Evolutionary conservation across 768 basidiomycete species (phyloP).

Genomic region (Fibroporia radiculosa): DNA sequence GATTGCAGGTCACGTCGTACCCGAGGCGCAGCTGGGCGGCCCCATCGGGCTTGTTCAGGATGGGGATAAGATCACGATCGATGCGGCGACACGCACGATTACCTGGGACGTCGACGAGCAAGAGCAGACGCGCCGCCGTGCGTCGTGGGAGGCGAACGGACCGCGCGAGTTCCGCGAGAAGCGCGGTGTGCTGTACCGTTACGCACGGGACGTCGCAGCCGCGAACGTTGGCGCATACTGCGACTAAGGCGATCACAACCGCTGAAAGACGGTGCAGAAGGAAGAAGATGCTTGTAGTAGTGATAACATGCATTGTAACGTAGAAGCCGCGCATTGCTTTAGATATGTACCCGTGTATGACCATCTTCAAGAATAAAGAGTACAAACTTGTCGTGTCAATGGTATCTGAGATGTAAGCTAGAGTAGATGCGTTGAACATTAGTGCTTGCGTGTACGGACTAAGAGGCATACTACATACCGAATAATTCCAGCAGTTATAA

Average conservation of each 20-base stretch:
- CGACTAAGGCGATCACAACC: conserved; percentile 38
- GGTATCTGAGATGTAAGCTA: no score
- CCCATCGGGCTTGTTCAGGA: conserved; percentile 84
- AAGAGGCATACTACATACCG: no score
- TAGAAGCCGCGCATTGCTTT: neutral
- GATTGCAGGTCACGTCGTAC: conserved; percentile 48
- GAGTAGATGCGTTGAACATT: no score
- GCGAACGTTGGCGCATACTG: conserved; percentile 79
- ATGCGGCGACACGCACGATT: conserved; percentile 56
- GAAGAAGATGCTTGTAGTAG: neutral
- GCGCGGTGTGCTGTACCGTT: conserved; percentile 70
- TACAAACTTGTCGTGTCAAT: no score
- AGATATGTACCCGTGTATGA: neutral
- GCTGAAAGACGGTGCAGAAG: neutral
- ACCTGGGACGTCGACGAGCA: conserved; percentile 67
- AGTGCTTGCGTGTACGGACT: no score
- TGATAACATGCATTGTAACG: neutral
- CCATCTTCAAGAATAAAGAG: no score
- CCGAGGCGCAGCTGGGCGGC: conserved; percentile 70
- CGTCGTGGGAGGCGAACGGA: conserved; percentile 64
- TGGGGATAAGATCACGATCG: conserved; percentile 73
- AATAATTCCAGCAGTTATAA: no score
- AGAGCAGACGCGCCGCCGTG: conserved; percentile 51
- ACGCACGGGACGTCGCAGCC: conserved; percentile 80
- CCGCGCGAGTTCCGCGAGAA: conserved; percentile 58